Conservation (phyloP, 495 filamentous ascomycete genomes). For the Penicillium paradoxum region DNA sequence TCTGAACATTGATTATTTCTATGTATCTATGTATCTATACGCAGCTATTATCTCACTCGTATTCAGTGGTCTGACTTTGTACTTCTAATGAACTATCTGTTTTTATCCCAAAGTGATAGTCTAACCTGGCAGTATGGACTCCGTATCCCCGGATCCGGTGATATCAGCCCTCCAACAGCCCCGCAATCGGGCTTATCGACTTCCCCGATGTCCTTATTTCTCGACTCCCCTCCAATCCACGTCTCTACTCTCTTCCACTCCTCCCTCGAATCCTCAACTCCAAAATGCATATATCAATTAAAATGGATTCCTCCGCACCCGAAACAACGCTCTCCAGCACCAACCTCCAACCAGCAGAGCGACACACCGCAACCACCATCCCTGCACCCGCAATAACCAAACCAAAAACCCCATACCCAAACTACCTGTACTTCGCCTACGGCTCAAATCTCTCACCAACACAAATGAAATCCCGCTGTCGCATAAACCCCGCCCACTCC, state of each 20-base stretch:
- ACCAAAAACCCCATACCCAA: conserved; percentile 4
- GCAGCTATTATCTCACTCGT: too few relatives aligned
- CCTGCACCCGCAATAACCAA: background rate
- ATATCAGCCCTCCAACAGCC: too few relatives aligned
- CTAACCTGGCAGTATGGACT: too few relatives aligned
- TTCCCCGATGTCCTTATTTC: background rate
- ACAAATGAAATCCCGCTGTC: conserved; percentile 64
- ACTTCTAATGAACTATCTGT: too few relatives aligned
- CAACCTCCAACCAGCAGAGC: background rate
- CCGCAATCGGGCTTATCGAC: too few relatives aligned
- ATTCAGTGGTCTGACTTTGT: too few relatives aligned
- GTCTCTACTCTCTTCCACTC: background rate
- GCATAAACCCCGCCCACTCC: conserved; percentile 43
- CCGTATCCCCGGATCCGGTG: too few relatives aligned
- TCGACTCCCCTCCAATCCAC: background rate
- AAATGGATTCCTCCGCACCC: background rate
- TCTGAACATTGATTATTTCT: too few relatives aligned
- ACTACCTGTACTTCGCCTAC: conserved; percentile 64
- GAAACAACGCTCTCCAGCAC: background rate
- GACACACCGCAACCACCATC: conserved; percentile 6
- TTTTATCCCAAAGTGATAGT: too few relatives aligned
- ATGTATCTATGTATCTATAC: too few relatives aligned
- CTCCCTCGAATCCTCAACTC: background rate
- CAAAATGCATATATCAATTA: background rate
- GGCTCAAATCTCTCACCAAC: conserved; percentile 64